phyloP scores from a whole-genome alignment of 108 stramenopile genomes.

The Cyclotella choctawhatcheeana region DNA sequence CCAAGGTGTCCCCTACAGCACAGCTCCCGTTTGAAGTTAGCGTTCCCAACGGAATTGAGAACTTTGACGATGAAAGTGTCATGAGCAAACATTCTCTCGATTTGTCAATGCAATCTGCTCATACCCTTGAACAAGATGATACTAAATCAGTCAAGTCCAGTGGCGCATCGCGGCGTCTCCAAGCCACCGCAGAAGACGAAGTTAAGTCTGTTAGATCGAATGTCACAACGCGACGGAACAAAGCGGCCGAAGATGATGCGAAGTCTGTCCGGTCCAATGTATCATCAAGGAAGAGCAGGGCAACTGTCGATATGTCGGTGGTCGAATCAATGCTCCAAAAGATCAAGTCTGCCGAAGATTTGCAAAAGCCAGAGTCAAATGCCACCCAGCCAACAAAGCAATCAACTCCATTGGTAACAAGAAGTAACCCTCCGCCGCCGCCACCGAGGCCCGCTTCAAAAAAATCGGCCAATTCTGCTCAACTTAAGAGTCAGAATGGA shows the following conservation, averaged over 20 bases:
- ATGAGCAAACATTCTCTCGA: conserved; percentile 7
- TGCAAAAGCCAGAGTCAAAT: not conserved
- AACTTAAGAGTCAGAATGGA: not conserved
- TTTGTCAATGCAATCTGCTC: not conserved
- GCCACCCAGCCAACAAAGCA: not conserved
- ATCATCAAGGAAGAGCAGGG: not conserved
- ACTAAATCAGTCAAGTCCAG: not conserved
- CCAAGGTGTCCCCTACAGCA: not conserved
- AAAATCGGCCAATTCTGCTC: not conserved
- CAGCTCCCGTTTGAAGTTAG: conserved; percentile 2
- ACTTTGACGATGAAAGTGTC: conserved; percentile 5
- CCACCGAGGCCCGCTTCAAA: no score
- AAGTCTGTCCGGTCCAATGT: conserved; percentile 3
- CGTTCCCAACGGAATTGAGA: not conserved
- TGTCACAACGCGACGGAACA: not conserved
- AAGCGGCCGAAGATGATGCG: not conserved
- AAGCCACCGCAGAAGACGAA: not conserved
- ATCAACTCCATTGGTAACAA: not conserved
- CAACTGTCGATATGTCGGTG: conserved; percentile 1
- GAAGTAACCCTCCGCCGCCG: conserved; percentile 11
- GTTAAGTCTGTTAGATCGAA: not conserved
- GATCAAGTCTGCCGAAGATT: conserved; percentile 14
- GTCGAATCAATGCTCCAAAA: conserved; percentile 8
- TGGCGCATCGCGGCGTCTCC: not conserved
- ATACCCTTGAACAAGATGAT: conserved; percentile 7